Evolutionary conservation across 2,329 filamentous ascomycete genomes (phyloP).

Genomic region (Pyrenophora tritici-repentis): DNA sequence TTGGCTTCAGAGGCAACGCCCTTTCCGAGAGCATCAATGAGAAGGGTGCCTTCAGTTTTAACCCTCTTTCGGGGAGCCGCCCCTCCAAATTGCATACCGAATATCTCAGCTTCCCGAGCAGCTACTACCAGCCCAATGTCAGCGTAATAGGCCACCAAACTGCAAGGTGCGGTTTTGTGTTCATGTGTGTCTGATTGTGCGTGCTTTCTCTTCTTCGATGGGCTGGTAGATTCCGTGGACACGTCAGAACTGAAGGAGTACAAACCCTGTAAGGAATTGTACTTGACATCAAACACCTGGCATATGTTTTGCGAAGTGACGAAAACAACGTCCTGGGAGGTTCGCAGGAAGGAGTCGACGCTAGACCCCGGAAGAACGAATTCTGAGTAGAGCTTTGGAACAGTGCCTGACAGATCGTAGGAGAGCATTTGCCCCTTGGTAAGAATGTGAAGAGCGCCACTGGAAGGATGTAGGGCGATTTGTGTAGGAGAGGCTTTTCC

Average conservation of each 20-base stretch:
- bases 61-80: constrained; percentile 42
- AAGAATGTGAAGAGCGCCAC: constrained; percentile 68
- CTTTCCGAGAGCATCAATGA: constrained; percentile 76
- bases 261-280: constrained; percentile 57
- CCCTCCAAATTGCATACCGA: constrained; percentile 64
- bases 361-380: constrained; percentile 57
- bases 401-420: constrained; percentile 66
- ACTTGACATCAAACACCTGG: constrained; percentile 68
- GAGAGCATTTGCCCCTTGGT: constrained; percentile 59
- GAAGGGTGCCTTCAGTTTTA: constrained; percentile 57
- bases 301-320: constrained; percentile 63
- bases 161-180: constrained; percentile 49
- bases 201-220: constrained; percentile 44
- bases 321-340: constrained; percentile 70
- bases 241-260: constrained; percentile 37
- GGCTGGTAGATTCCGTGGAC: constrained; percentile 37
- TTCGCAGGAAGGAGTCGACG: constrained; percentile 66
- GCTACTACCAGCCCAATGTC: constrained; percentile 70
- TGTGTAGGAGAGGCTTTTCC: constrained; percentile 14
- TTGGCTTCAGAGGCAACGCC: constrained; percentile 50
- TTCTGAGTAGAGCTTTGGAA: constrained; percentile 63
- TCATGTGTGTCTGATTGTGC: constrained; percentile 44
- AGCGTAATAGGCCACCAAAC: constrained; percentile 59
- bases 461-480: constrained; percentile 66
- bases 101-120: constrained; percentile 65